Base-by-base conservation (phyloP, 2,329 filamentous ascomycete genomes). In the Huntiella decipiens region DNA sequence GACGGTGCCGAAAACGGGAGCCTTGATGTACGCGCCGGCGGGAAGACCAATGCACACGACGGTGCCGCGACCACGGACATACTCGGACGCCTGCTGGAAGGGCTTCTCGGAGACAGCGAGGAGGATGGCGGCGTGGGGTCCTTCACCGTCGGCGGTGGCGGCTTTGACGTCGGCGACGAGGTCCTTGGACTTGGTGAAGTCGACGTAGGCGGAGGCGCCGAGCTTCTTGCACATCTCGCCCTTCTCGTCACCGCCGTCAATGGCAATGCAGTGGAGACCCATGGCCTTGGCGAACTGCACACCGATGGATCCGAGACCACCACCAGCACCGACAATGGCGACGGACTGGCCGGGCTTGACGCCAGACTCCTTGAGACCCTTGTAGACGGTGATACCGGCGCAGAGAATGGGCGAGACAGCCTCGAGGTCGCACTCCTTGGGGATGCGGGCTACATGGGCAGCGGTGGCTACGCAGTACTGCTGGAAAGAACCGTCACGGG, bases 11-110 rank as follows among this genome's bases (percentile, higher is more conserved):
- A 95, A 94, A 46, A 95, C 86, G 35, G 85, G 82, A 1, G 87
- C 86, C 54, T 73, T 74, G 52, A 95, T 71, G 62, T 70, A 82
- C 2, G 87, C 86, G 52, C 78, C 71, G 34, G 82, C 79, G 4
- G 88, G 88, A 19, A 95, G 69, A 57, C 87, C 88, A 56, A 96
- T 91, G 64, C 83, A 88, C 52, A 95, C 74, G 57, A 95, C 82
- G 35, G 75, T 73, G 50, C 88, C 88, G 50, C 77, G 76, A 47
- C 84, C 73, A 50, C 88, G 82, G 51, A 94, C 79, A 63, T 95
- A 94, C 63, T 74, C 78, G 41, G 83, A 77, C 37, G 88, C 88
- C 67, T 95, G 87, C 66, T 94, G 85, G 77, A 95, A 95, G 45
- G 88, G 88, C 68, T 80, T 84, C 72, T 95, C 87, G 55, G 70